phyloP scores from a whole-genome alignment of 2,329 filamentous ascomycete species.

The Macrophomina phaseolina region DNA sequence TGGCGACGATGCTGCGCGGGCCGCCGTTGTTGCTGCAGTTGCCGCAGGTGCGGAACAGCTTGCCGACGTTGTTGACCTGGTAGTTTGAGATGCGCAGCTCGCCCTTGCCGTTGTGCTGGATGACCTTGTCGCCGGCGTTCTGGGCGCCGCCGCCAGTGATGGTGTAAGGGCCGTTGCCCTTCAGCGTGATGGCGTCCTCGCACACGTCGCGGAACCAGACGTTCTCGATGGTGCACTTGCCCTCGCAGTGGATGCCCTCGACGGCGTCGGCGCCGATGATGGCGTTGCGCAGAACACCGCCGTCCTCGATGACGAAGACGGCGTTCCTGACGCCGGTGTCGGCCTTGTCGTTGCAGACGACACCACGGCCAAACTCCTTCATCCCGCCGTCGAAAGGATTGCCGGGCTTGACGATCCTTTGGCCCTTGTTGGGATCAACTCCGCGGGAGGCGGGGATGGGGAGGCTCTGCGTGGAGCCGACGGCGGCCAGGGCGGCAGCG shows the following conservation, averaged over 20 bases:
- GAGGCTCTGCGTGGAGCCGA: too few relatives aligned
- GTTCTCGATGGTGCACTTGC: constrained; percentile 52
- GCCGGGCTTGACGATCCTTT: too few relatives aligned
- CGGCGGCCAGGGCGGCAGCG: too few relatives aligned
- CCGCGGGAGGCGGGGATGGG: too few relatives aligned
- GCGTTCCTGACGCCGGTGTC: constrained; percentile 50
- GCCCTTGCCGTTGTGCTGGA: constrained; percentile 42
- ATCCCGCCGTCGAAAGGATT: too few relatives aligned
- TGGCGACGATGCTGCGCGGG: constrained; percentile 47
- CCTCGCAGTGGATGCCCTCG: constrained; percentile 58
- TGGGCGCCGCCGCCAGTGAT: constrained; percentile 35
- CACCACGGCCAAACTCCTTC: constrained; percentile 46
- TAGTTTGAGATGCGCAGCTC: constrained; percentile 41
- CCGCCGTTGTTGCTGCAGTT: constrained; percentile 39
- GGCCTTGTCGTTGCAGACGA: constrained; percentile 43
- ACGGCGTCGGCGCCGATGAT: constrained; percentile 53
- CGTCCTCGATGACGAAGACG: constrained; percentile 54
- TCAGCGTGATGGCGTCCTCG: constrained; percentile 44
- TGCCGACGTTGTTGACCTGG: constrained; percentile 36
- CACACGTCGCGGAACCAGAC: constrained; percentile 43
- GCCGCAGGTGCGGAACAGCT: constrained; percentile 40
- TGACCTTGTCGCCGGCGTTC: constrained; percentile 38
- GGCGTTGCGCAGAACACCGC: constrained; percentile 54
- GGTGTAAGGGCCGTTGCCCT: constrained; percentile 36
- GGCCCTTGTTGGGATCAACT: too few relatives aligned